A percentile compares a stretch with the other conserved stretches of the same genome.
These are phyloP conservation scores for Amphibolis antarctica DNA, from an alignment of 106 monocot species.

Conservation along the genomic window DNA sequence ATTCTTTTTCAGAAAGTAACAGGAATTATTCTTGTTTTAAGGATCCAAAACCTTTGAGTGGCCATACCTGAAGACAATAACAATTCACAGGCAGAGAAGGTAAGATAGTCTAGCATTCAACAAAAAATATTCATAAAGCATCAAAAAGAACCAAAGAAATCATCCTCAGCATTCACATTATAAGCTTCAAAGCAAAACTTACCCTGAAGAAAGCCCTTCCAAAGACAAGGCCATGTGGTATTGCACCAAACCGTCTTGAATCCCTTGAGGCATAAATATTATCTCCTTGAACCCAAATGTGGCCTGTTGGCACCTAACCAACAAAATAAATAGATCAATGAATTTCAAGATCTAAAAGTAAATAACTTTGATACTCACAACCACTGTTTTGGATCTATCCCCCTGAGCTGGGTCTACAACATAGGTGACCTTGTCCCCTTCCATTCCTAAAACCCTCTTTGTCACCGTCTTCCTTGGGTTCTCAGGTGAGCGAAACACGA, in stretches of 20 bases:
- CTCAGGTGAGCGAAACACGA: slow-evolving; percentile 56
- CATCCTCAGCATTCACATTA: neutral
- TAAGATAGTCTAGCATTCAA: neutral
- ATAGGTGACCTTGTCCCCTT: slow-evolving; percentile 60
- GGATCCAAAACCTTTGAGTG: slow-evolving; percentile 20
- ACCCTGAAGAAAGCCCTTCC: slow-evolving; percentile 67
- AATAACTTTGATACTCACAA: slow-evolving; percentile 23
- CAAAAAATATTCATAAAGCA: neutral
- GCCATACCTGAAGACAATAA: slow-evolving; percentile 17
- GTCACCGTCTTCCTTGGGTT: slow-evolving; percentile 50
- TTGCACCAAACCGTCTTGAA: slow-evolving; percentile 69
- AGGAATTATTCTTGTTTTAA: slow-evolving; percentile 4
- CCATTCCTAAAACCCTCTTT: slow-evolving; percentile 69
- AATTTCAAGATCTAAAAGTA: neutral
- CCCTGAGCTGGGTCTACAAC: slow-evolving; percentile 27
- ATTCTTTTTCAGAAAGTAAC: neutral
- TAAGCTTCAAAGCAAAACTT: slow-evolving; percentile 11
- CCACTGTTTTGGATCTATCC: slow-evolving; percentile 26
- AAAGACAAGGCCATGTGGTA: slow-evolving; percentile 54
- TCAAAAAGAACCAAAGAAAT: neutral
- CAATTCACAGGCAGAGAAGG: neutral
- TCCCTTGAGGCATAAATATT: slow-evolving; percentile 69
- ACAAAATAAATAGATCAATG: neutral
- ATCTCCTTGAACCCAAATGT: slow-evolving; percentile 91
- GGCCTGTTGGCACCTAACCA: slow-evolving; percentile 68